phyloP scores from a whole-genome alignment of 805 yeast species.

The Candida ovalis region DNA sequence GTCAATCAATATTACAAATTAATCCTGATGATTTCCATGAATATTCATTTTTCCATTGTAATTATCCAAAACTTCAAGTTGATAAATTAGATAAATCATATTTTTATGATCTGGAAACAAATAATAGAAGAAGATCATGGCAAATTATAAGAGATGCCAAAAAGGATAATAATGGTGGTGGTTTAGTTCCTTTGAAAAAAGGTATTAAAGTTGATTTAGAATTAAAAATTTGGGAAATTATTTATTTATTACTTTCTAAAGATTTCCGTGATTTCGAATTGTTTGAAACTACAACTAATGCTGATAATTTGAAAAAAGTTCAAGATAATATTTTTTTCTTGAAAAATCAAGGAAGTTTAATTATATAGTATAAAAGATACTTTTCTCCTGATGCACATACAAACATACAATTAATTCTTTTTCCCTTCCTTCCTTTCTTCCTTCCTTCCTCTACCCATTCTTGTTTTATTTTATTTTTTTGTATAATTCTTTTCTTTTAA shows the following conservation, averaged over 20 bases:
- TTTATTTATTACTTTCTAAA: constrained; percentile 16
- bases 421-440: neutral
- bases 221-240: constrained; percentile 24
- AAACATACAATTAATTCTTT: neutral
- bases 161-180: constrained; percentile 25
- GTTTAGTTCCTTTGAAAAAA: constrained; percentile 13
- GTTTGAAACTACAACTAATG: constrained; percentile 23
- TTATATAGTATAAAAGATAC: constrained; percentile 4
- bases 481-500: too few species aligned
- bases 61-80: constrained; percentile 29
- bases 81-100: constrained; percentile 18
- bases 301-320: constrained; percentile 23
- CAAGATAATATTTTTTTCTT: constrained; percentile 16
- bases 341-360: constrained; percentile 13
- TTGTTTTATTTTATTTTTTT: too few species aligned
- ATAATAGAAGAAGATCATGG: constrained; percentile 24
- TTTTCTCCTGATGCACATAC: neutral
- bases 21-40: constrained; percentile 24
- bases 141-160: constrained; percentile 28
- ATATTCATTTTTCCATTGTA: constrained; percentile 29
- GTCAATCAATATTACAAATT: constrained; percentile 30
- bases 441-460: too few species aligned
- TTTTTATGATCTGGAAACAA: constrained; percentile 16
- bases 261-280: constrained; percentile 28
- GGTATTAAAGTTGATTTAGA: constrained; percentile 25